Conservation (phyloP, 805 yeast genomes). For the Cyberlindnera maritima region DNA sequence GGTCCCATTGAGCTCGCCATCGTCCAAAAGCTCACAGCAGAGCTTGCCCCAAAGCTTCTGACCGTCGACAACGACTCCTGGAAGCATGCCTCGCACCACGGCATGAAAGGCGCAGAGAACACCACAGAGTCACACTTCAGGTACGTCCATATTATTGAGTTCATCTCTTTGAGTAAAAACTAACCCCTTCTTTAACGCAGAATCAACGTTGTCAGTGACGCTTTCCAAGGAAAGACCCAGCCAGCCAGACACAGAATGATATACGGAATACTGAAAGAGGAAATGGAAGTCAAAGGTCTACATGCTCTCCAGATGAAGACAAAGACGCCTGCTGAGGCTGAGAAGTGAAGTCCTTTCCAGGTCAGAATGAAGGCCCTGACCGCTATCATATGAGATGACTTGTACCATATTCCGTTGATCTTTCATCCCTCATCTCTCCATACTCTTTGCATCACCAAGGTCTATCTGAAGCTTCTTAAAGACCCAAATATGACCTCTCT, state of each 20-base stretch:
- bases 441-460: too few species aligned
- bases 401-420: too few species aligned
- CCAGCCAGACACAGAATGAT: conserved; percentile 80
- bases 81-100: conserved; percentile 85
- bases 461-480: too few species aligned
- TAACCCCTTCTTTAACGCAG: conserved; percentile 34
- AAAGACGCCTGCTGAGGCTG: conserved; percentile 61
- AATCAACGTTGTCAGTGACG: conserved; percentile 66
- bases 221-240: conserved; percentile 59
- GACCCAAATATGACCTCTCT: too few species aligned
- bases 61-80: conserved; percentile 76
- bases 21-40: conserved; percentile 18
- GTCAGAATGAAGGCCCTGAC: too few species aligned
- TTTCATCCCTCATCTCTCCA: too few species aligned
- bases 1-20: conserved; percentile 28
- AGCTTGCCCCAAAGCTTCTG: conserved; percentile 41
- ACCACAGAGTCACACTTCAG: conserved; percentile 75
- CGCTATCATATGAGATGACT: too few species aligned
- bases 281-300: conserved; percentile 65
- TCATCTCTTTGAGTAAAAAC: background rate
- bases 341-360: conserved; percentile 3
- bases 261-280: conserved; percentile 67
- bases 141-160: conserved; percentile 1
- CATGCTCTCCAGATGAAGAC: conserved; percentile 89
- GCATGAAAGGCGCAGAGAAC: conserved; percentile 71